Evolutionary conservation across 305 asterid genomes (phyloP), one percentile per base, ranked within the genome.

Genomic region (Ajuga reptans): DNA sequence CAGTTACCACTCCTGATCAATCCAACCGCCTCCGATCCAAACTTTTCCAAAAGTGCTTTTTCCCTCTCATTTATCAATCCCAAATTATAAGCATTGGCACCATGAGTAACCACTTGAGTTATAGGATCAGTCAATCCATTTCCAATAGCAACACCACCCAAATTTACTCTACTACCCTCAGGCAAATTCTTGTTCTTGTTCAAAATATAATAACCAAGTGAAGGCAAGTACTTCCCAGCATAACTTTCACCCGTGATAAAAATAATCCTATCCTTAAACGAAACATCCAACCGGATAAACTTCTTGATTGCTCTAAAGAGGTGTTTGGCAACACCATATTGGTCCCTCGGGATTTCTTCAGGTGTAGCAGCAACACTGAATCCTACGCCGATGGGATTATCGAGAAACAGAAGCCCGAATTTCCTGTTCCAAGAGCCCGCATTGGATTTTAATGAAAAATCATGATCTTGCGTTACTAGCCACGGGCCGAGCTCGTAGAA

Each of bases 401-500:
- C 98, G 50, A 92, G 93, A 71, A 92, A 89, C 8, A 89, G 85
- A 2, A 92, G 66, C 5, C 96, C 96, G 43, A 92, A 89, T 0
- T 82, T 70, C 17, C 78, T 75, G 81, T 88, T 92, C 98, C 98
- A 89, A 12, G 98, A 59, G 51, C 89, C 86, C 5, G 82, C 80
- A 64, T 92, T 89, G 49, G 77, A 73, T 4, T 61, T 50, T 39
- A 89, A 85, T 0, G 74, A 61, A 1, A 83, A 70, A 21, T 21
- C 27, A 0, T 21, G 72, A n/a, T 79, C 77, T 57, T 69, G 67
- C 42, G 73, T 36, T 5, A 89, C 84, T 0, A 85, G 80, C 93
- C 96, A 92, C 0, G 97, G 96, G 24, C 96, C 96, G 42, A 92
- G 82, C 79, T 92, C 97, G 46, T 75, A 87, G 37, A 89, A 86